A percentile compares a stretch with the other conserved stretches of the same genome.
These are phyloP conservation scores for Citrullus colocynthis DNA, from an alignment of 306 rosid species.

Conservation along the genomic window DNA sequence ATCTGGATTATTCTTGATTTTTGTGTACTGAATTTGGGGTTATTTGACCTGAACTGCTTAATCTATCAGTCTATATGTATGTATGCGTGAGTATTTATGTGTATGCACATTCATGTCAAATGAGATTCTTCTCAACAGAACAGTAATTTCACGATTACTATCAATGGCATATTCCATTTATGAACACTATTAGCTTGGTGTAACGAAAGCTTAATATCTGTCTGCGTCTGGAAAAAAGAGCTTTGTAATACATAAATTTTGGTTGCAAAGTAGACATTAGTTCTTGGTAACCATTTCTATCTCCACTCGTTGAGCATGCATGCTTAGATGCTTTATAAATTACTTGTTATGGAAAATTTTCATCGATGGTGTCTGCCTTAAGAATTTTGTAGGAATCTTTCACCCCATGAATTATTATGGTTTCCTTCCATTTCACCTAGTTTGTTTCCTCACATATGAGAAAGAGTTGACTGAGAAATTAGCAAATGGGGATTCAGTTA, in stretches of 20 bases:
- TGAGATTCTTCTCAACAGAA: not conserved
- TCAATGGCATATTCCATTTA: not conserved
- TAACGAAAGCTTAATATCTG: not conserved
- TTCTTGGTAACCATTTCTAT: not conserved
- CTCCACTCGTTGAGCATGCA: not conserved
- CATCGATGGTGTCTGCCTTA: not conserved
- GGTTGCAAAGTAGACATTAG: not conserved
- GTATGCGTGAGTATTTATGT: not conserved
- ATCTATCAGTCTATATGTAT: not conserved
- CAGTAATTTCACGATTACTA: not conserved
- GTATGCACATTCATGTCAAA: not conserved
- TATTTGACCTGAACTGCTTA: not conserved
- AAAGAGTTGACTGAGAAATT: not conserved
- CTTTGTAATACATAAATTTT: not conserved
- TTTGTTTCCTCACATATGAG: not conserved
- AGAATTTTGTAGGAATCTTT: not conserved
- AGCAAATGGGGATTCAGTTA: not conserved
- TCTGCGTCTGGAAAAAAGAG: not conserved
- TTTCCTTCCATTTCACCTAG: not conserved
- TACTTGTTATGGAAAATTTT: not conserved
- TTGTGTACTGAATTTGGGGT: not conserved
- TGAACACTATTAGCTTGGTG: not conserved
- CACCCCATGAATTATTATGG: not conserved
- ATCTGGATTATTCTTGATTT: not conserved
- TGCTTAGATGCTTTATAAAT: not conserved